These are phyloP conservation scores for Fusarium sp. DNA, from an alignment of 2,329 filamentous ascomycete genomes.

Conservation along the genomic window DNA sequence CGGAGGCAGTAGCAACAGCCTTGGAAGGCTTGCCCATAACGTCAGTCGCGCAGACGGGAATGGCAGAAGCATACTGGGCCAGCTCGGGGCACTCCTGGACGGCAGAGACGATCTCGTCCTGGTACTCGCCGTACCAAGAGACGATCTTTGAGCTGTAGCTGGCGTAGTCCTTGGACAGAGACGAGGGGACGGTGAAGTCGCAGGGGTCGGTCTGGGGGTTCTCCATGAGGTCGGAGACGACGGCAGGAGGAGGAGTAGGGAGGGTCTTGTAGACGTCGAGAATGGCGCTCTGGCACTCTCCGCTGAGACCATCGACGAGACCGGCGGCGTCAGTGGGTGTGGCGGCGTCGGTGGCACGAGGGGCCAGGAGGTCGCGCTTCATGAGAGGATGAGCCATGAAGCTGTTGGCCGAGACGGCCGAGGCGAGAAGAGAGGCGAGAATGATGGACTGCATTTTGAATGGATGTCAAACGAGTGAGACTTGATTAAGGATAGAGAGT, in stretches of 20 bases:
- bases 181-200: constrained; percentile 49
- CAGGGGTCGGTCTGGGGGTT: constrained; percentile 51
- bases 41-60: constrained; percentile 44
- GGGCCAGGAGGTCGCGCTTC: constrained; percentile 43
- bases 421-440: constrained; percentile 46
- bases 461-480: constrained; percentile 4
- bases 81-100: constrained; percentile 47
- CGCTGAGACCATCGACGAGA: constrained; percentile 14
- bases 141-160: constrained; percentile 50
- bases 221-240: constrained; percentile 45
- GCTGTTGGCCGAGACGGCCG: constrained; percentile 46
- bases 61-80: constrained; percentile 31
- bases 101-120: constrained; percentile 45
- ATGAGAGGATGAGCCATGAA: constrained; percentile 49
- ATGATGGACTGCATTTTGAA: constrained; percentile 49
- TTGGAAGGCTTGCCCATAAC: constrained; percentile 3
- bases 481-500: not conserved
- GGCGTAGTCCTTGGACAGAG: constrained; percentile 50
- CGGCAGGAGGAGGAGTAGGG: constrained; percentile 50
- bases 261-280: constrained; percentile 43
- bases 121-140: constrained; percentile 50
- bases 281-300: constrained; percentile 45
- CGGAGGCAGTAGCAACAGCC: constrained; percentile 14
- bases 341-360: constrained; percentile 44
- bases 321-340: not conserved